Evolutionary conservation across 192 early-diverging fungal genomes (phyloP), one percentile per base, ranked within the genome.

Genomic region (Coemansia sp.): DNA sequence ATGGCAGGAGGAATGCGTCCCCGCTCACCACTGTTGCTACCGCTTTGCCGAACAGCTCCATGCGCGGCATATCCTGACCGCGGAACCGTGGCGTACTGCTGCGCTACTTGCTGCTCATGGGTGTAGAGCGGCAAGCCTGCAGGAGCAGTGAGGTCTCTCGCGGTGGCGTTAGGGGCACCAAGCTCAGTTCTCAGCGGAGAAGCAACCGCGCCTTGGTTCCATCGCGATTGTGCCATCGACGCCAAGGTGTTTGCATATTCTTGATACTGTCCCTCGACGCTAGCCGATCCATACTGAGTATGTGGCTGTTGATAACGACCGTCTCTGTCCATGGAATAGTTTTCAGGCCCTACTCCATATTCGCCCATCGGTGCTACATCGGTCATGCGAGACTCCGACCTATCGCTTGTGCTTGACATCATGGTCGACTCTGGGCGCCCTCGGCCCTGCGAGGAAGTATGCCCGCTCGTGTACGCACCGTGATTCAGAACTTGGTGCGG

Each of bases 141-240:
- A n/a, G 59, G 59, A 19, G 59, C 59, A 21, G 59, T 19, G 31
- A 11, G 16, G 21, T 36, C 59, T 24, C 37, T 59, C 19, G 57
- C 27, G 6, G 27, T 19, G 35, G 65, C 31, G 3, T 44, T 31
- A 34, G 66, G 19, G 8, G 54, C 17, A 19, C 62, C 56, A 13
- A 82, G 66, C 62, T 82, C 74, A 8, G 59, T 61, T 13, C 79
- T 71, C 36, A 82, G 70, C 14, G 79, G 79, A 19, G 79, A 82
- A 29, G 68, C 67, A 17, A 57, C 54, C 0, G 72, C 69, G 10
- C 74, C 50, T n/a, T 74, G 70, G 34, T 66, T 82, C 79, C 79
- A 82, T 6, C 74, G 79, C 51, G 71, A 65, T 29, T 82, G 79
- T 13, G 70, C 35, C 65, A 71, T 76, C 11, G 79, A 63, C 21